These are phyloP conservation scores for Trichophyton rubrum DNA, from an alignment of 2,329 filamentous ascomycete genomes.

Conservation along the genomic window DNA sequence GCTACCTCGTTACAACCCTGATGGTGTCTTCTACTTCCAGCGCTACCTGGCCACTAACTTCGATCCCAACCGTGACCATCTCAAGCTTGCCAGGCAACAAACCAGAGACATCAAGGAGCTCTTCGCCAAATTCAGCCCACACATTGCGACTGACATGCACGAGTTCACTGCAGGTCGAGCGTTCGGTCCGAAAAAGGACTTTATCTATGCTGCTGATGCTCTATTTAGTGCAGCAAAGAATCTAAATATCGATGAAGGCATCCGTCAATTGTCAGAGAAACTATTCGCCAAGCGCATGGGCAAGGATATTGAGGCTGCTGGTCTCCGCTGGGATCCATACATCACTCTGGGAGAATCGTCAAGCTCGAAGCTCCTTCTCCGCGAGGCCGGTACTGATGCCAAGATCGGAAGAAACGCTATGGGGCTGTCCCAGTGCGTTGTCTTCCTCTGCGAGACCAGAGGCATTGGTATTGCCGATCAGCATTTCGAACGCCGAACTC, in stretches of 20 bases:
- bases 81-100: constrained; percentile 5
- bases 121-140: constrained; percentile 1
- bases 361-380: neutral
- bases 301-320: constrained; percentile 4
- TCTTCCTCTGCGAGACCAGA: constrained; percentile 6
- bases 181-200: neutral
- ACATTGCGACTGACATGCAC: constrained; percentile 6
- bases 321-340: constrained; percentile 6
- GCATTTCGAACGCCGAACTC: constrained; percentile 4
- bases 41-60: constrained; percentile 8
- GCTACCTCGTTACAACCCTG: constrained; percentile 6
- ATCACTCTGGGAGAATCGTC: neutral
- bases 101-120: constrained; percentile 6
- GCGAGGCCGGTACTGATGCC: constrained; percentile 5
- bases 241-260: constrained; percentile 3
- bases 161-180: constrained; percentile 1
- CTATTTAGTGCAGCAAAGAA: constrained; percentile 7
- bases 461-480: constrained; percentile 6
- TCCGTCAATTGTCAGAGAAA: constrained; percentile 6
- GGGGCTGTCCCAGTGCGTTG: constrained; percentile 4
- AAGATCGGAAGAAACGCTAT: constrained; percentile 9
- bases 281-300: constrained; percentile 6
- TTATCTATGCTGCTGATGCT: constrained; percentile 3
- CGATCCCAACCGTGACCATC: constrained; percentile 6
- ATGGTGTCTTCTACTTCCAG: constrained; percentile 8